phyloP scores from a whole-genome alignment of 2,329 filamentous ascomycete species.

The Colletotrichum liaoningense region DNA sequence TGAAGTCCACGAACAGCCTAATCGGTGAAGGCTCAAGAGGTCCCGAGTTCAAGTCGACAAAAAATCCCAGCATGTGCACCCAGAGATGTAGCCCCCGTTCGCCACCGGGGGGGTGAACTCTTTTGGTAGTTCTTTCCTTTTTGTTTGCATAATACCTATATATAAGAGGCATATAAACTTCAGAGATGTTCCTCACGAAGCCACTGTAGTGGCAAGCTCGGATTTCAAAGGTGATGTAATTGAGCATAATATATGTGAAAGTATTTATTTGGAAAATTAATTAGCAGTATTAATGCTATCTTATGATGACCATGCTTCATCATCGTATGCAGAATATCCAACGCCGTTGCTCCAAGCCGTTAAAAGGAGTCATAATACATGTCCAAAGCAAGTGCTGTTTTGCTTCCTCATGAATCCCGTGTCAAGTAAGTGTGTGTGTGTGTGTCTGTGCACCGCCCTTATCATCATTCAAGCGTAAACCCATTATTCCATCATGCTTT shows the following conservation, averaged over 20 bases:
- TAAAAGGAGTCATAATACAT: constrained; percentile 15
- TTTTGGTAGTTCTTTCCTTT: too few species aligned
- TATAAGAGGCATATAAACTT: too few species aligned
- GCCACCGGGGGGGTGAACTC: too few species aligned
- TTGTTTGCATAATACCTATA: too few species aligned
- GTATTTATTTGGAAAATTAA: background rate
- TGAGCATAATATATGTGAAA: background rate
- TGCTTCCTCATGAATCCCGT: background rate
- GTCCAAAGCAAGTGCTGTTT: background rate
- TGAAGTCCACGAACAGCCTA: too few species aligned
- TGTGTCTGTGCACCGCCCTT: background rate
- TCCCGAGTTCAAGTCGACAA: too few species aligned
- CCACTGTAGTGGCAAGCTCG: background rate
- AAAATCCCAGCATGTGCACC: too few species aligned
- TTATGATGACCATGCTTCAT: constrained; percentile 13
- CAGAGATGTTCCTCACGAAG: too few species aligned
- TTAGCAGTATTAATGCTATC: constrained; percentile 6
- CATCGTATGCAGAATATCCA: constrained; percentile 15
- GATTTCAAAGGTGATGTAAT: too few species aligned
- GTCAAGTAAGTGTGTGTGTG: background rate
- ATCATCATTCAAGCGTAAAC: background rate
- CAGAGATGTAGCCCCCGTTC: too few species aligned
- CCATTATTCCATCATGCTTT: background rate
- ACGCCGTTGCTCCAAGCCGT: constrained; percentile 25
- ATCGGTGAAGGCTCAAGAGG: too few species aligned